Evolutionary conservation across 139 green algal species (phyloP).

Genomic region (Tetraselmis chui): DNA sequence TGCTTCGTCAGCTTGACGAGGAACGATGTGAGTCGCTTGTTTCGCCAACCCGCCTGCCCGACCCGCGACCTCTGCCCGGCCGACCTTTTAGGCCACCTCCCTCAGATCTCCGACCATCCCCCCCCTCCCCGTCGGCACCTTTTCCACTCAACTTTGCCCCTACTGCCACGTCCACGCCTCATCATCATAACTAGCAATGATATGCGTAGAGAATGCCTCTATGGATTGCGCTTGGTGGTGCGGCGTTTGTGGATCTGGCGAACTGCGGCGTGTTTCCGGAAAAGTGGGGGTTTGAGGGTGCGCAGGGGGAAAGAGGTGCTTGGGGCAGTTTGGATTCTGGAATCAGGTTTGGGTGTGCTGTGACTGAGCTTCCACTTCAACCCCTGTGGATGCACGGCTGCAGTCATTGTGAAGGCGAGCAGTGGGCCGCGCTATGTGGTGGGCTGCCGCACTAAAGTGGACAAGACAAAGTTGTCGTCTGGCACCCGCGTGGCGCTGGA

Average conservation of each 20-base stretch:
- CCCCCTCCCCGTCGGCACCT: not conserved
- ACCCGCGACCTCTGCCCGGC: not conserved
- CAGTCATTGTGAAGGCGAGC: constrained; percentile 99
- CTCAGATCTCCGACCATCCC: no score
- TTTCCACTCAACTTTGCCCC: not conserved
- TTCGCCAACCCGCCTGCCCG: no score
- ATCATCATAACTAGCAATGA: no score
- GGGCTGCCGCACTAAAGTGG: constrained; percentile 90
- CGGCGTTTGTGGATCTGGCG: no score
- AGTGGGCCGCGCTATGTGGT: constrained; percentile 97
- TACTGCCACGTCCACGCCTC: not conserved
- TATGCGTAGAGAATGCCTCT: not conserved
- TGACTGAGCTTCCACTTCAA: no score
- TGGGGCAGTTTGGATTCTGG: no score
- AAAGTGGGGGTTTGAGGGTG: no score
- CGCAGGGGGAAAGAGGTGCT: no score
- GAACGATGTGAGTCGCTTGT: constrained; percentile 82
- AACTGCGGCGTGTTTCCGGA: no score
- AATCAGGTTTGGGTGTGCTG: no score
- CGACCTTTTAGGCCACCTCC: not conserved
- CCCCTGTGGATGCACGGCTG: no score
- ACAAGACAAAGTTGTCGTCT: constrained; percentile 84
- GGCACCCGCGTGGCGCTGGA: constrained; percentile 95
- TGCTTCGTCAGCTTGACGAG: constrained; percentile 94
- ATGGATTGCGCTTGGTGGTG: no score